phyloP scores from a whole-genome alignment of 2,329 filamentous ascomycete species.

The Beauveria bassiana region DNA sequence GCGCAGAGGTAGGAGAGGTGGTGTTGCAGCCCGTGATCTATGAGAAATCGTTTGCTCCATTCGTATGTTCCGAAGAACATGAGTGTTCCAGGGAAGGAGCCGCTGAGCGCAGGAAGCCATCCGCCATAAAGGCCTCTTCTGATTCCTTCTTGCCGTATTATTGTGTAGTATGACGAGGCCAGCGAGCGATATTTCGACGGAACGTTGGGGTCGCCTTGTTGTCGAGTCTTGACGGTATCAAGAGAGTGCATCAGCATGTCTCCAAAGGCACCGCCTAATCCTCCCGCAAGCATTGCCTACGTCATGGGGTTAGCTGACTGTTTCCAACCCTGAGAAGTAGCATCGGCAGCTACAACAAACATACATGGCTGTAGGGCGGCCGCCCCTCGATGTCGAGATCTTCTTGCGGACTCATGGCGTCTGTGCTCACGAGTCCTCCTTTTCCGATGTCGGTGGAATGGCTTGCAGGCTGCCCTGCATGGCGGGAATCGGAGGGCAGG shows the following conservation, averaged over 20 bases:
- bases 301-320: constrained; percentile 8
- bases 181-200: constrained; percentile 90
- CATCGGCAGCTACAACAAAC: constrained; percentile 14
- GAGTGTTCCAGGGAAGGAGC: constrained; percentile 88
- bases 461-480: constrained; percentile 24
- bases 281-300: constrained; percentile 91
- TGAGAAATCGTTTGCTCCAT: constrained; percentile 81
- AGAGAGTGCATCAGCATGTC: constrained; percentile 99
- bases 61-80: constrained; percentile 97
- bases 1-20: constrained; percentile 79
- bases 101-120: constrained; percentile 83
- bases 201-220: constrained; percentile 90
- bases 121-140: constrained; percentile 83
- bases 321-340: background rate
- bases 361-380: constrained; percentile 37
- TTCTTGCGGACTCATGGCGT: constrained; percentile 26
- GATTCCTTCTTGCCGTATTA: constrained; percentile 86
- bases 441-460: constrained; percentile 20
- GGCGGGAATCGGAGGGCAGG: constrained; percentile 19
- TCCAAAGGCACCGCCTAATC: constrained; percentile 83
- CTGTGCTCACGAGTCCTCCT: constrained; percentile 18
- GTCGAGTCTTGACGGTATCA: constrained; percentile 95
- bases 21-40: constrained; percentile 75
- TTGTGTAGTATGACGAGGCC: constrained; percentile 84
- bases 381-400: constrained; percentile 35